Base-by-base conservation (phyloP, 2,329 filamentous ascomycete genomes). In the Drechslerella stenobrocha region DNA sequence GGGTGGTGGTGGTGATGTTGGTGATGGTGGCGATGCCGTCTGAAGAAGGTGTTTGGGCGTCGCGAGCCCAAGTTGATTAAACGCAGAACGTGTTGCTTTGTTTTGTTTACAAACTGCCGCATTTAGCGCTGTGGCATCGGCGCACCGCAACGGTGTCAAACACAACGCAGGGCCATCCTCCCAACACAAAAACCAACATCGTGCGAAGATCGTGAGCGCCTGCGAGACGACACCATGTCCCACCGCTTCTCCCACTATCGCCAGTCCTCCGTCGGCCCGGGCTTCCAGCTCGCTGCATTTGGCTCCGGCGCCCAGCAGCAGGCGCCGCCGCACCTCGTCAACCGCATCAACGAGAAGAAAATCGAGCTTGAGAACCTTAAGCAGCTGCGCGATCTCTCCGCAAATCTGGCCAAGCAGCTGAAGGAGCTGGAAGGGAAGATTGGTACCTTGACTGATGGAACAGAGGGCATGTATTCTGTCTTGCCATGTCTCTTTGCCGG, bases 271-370 rank as follows among this genome's bases (percentile, higher is more conserved):
- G 76, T 78, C 45, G 64, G 64, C 23, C 78, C 80, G 1, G 77
- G 79, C 22, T 78, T 76, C 46, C 64, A 61, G 44, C 64, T 69
- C 2, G 57, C 47, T 20, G 13, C 55, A 26, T 60, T 69, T 26
- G 55, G 55, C 22, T 69, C 35, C 18, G 44, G 48, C 8, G 11
- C 50, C 35, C 55, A 60, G 30, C 66, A 74, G 7, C 74, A 73
- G 60, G 77, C 79, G 2, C 76, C 78, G 76, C 72, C 75, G 73
- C 67, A 74, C 73, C 73, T 77, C 72, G 24, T 78, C 80, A 84
- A 87, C 44, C 86, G 89, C 70, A 90, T 95, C 75, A 85, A 88
- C 70, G 89, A 93, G 78, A 95, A 95, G 80, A 90, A 88, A 76
- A 84, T 85, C 55, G 89, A 95, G 76, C 81, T 95, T 3, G 87